phyloP scores from a whole-genome alignment of 2,329 filamentous ascomycete species.

The Niveomyces coronatus region DNA sequence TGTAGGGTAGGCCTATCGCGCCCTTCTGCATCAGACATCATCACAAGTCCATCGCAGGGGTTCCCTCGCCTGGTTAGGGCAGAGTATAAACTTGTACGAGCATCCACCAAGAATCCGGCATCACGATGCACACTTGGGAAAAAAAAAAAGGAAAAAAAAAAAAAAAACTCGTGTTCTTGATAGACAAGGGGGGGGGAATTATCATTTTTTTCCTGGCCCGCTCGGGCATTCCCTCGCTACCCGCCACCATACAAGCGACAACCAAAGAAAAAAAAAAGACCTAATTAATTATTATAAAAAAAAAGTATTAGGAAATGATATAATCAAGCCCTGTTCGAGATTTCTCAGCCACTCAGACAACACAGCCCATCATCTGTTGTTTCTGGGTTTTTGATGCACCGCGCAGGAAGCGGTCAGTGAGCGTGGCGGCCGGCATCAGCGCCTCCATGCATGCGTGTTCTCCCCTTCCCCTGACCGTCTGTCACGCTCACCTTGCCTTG shows the following conservation, averaged over 20 bases:
- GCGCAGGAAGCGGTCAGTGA: constrained; percentile 8
- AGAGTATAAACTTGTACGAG: too few species aligned
- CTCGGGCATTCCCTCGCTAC: background rate
- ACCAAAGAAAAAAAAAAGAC: too few species aligned
- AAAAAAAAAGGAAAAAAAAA: too few species aligned
- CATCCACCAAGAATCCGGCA: background rate
- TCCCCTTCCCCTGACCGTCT: background rate
- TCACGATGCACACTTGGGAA: background rate
- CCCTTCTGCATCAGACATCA: too few species aligned
- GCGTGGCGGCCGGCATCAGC: background rate
- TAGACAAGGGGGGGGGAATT: too few species aligned
- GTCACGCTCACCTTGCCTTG: too few species aligned
- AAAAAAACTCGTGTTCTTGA: too few species aligned
- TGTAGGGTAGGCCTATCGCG: too few species aligned
- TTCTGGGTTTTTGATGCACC: constrained; percentile 7
- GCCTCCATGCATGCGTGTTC: background rate
- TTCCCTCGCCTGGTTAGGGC: too few species aligned
- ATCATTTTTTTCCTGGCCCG: background rate
- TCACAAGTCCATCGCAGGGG: too few species aligned
- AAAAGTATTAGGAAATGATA: too few species aligned
- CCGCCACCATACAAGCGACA: constrained; percentile 2
- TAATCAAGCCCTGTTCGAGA: background rate
- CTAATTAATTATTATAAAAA: too few species aligned
- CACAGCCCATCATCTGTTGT: background rate
- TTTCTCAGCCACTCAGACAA: constrained; percentile 1